Evolutionary conservation across 2,329 filamentous ascomycete genomes (phyloP).

Genomic region (Herpotrichia juniperi): DNA sequence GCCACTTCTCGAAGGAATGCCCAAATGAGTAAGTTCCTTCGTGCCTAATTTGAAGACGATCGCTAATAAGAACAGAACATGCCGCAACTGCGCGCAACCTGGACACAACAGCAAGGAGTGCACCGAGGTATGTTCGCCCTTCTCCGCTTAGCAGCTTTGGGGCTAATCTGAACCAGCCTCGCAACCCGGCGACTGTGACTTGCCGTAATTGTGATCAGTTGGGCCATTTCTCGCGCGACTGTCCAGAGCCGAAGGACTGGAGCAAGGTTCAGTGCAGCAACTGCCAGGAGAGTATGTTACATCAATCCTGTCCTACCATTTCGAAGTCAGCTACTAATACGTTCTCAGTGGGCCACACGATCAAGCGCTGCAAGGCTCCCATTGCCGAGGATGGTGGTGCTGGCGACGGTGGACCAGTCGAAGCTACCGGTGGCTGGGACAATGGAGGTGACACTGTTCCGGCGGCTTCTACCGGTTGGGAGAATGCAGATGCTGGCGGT

Average conservation of each 20-base stretch:
- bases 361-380: conserved; percentile 39
- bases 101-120: conserved; percentile 47
- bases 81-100: conserved; percentile 44
- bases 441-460: neutral
- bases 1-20: conserved; percentile 44
- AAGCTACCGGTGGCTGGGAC: conserved; percentile 8
- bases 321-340: conserved; percentile 13
- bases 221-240: conserved; percentile 65
- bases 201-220: conserved; percentile 70
- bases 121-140: no score
- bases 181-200: conserved; percentile 46
- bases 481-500: neutral
- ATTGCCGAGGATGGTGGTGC: conserved; percentile 23
- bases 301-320: conserved; percentile 27
- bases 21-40: conserved; percentile 36
- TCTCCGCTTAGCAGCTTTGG: no score
- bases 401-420: conserved; percentile 9
- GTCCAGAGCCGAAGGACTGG: conserved; percentile 63
- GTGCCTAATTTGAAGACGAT: no score
- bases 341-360: conserved; percentile 1
- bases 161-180: no score
- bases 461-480: neutral
- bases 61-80: conserved; percentile 36
- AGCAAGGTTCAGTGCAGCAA: conserved; percentile 54
- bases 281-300: conserved; percentile 50